These are phyloP conservation scores for Pseudopyricularia javanii DNA, from an alignment of 2,329 filamentous ascomycete species.

Conservation along the genomic window DNA sequence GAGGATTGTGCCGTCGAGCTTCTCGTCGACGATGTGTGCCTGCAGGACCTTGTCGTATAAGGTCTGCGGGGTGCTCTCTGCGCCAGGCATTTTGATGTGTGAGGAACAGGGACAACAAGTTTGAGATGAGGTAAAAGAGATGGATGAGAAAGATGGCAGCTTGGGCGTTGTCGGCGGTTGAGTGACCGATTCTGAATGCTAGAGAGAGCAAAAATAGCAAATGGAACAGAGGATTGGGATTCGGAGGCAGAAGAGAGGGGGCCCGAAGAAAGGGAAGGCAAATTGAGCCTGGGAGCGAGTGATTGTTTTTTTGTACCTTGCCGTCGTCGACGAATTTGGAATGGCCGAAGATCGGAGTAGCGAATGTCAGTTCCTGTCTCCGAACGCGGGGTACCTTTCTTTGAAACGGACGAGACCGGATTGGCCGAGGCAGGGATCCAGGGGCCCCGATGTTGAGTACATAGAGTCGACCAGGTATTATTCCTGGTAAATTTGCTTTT, in stretches of 20 bases:
- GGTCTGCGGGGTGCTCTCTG: constrained; percentile 62
- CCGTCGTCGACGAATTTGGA: background rate
- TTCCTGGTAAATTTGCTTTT: too few relatives aligned
- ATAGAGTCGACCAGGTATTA: too few relatives aligned
- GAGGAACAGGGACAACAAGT: too few relatives aligned
- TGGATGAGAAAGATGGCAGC: background rate
- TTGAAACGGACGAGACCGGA: constrained; percentile 15
- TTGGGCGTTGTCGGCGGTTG: too few relatives aligned
- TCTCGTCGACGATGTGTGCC: constrained; percentile 89
- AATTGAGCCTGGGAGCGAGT: background rate
- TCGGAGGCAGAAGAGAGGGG: too few relatives aligned
- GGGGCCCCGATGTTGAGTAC: too few relatives aligned
- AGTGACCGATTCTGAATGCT: too few relatives aligned
- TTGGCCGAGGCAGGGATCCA: constrained; percentile 12
- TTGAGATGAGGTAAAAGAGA: background rate
- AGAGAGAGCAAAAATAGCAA: too few relatives aligned
- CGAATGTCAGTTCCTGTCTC: constrained; percentile 2
- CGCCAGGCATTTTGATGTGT: constrained; percentile 64
- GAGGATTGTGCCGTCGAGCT: constrained; percentile 82
- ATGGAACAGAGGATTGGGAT: too few relatives aligned
- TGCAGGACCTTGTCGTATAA: constrained; percentile 97
- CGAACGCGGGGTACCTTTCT: constrained; percentile 23
- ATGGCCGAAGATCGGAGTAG: constrained; percentile 18
- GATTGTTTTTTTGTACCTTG: background rate
- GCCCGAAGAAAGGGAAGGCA: too few relatives aligned